Percentiles rank a stretch among this genome's conserved stretches.
These are phyloP conservation scores for Fusarium dlaminii DNA, from an alignment of 2,329 filamentous ascomycete species.

Conservation along the genomic window DNA sequence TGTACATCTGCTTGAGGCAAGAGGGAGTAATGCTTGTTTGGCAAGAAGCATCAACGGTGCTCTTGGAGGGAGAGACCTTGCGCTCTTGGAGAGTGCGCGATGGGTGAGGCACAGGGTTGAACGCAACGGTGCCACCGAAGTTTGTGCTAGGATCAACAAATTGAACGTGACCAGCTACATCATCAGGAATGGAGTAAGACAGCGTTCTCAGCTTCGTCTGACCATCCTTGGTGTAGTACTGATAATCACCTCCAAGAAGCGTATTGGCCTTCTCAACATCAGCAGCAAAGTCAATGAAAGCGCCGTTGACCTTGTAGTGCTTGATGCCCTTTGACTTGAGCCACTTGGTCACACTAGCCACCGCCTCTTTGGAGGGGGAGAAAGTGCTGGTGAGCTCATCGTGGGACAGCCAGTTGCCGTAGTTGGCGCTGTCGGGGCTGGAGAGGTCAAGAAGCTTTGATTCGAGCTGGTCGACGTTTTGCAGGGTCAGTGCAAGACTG, in stretches of 20 bases:
- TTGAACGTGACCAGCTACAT: constrained; percentile 4
- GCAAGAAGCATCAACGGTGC: constrained; percentile 22
- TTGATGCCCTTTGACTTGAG: constrained; percentile 25
- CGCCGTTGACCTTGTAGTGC: constrained; percentile 23
- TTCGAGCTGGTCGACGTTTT: constrained; percentile 24
- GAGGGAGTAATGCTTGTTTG: constrained; percentile 27
- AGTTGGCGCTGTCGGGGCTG: constrained; percentile 22
- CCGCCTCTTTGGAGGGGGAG: constrained; percentile 1
- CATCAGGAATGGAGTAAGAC: constrained; percentile 25
- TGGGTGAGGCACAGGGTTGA: constrained; percentile 16
- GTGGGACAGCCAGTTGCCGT: constrained; percentile 25
- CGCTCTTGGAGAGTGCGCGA: not conserved
- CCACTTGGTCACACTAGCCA: constrained; percentile 24
- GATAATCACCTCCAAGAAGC: constrained; percentile 10
- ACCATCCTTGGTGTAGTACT: constrained; percentile 21
- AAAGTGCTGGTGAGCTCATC: not conserved
- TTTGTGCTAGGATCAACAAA: constrained; percentile 30
- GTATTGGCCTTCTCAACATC: constrained; percentile 16
- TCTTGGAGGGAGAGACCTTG: constrained; percentile 8
- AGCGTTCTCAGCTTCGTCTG: constrained; percentile 23
- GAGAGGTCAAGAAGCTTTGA: constrained; percentile 26
- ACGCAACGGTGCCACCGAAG: constrained; percentile 20
- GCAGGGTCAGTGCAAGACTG: constrained; percentile 25
- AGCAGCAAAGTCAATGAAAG: constrained; percentile 25
- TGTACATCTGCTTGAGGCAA: constrained; percentile 31